Evolutionary conservation across 306 rosid genomes (phyloP), one percentile per base, ranked within the genome.

Genomic region (Dalbergia cultrata): DNA sequence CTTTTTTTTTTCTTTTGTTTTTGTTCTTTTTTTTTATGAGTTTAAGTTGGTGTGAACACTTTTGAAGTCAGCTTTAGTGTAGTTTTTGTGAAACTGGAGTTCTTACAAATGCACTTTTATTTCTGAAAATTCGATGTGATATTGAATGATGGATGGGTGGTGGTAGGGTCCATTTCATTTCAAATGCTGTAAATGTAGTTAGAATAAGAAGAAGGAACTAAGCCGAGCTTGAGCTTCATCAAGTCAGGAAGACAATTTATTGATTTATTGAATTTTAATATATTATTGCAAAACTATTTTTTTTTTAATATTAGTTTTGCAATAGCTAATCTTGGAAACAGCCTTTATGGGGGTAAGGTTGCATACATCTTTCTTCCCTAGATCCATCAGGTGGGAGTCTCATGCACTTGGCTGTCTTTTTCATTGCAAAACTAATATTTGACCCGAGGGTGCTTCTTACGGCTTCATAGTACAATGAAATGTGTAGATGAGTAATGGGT

Each of bases 391-490:
- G 39, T 35, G 39, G 39, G 0, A 35, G 39, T 3, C 39, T 35
- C 7, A n/a, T n/a, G 39, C 39, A 35, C 2, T 4, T 0, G 39
- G 7, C 39, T 4, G 7, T 2, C 39, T 6, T 58, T 37, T 21
- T 22, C 18, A n/a, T 33, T 76, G 78, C 31, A 18, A 37, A 47
- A 34, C 8, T 53, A 43, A 76, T 35, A 56, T 69, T 66, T 17
- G 66, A 33, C 16, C 35, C 13, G 8, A 37, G 3, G 33, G 43
- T n/a, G 22, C 49, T 22, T 65, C 67, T n/a, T 78, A 57, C 62
- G 49, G 58, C 53, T 76, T 43, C 57, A 76, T 70, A 22, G 44
- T 54, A 33, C 39, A 53, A 33, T 72, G 37, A 43, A 75, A 18
- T 11, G 66, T 77, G 65, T 72, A 35, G 66, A 11, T 21, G 33